Conservation (phyloP, 1,284 basidiomycete species). For the Ustilago crameri region DNA sequence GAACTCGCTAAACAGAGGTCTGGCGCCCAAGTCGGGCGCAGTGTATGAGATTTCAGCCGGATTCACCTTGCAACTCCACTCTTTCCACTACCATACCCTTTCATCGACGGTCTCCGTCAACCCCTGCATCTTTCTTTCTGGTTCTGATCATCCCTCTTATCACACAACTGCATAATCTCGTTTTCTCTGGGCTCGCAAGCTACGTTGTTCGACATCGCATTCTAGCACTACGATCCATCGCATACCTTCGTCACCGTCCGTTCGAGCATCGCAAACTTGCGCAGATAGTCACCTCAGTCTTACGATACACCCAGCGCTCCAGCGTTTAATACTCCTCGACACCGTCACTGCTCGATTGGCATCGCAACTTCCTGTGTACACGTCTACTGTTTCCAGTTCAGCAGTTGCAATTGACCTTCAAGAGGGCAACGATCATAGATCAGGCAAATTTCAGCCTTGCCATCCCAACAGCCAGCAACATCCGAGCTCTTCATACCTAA, state of each 20-base stretch:
- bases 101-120: background rate
- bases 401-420: background rate
- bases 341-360: background rate
- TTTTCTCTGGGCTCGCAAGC: slow-evolving; percentile 5
- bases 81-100: background rate
- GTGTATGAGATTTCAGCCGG: background rate
- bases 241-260: slow-evolving; percentile 10
- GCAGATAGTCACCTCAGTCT: background rate
- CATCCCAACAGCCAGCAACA: background rate
- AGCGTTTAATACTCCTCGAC: background rate
- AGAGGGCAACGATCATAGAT: no score
- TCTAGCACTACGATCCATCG: slow-evolving; percentile 13
- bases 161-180: slow-evolving; percentile 1
- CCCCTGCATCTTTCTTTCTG: background rate
- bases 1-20: slow-evolving; percentile 1
- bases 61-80: background rate
- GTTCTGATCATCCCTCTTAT: background rate
- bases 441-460: background rate
- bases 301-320: background rate
- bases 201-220: slow-evolving; percentile 13
- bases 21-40: background rate
- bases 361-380: background rate
- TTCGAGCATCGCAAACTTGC: slow-evolving; percentile 7
- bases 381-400: background rate
- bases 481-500: background rate